Percentiles rank a stretch among this genome's conserved stretches.
phyloP scores from a whole-genome alignment of 2,329 filamentous ascomycete genomes.

The Nemania sp. region DNA sequence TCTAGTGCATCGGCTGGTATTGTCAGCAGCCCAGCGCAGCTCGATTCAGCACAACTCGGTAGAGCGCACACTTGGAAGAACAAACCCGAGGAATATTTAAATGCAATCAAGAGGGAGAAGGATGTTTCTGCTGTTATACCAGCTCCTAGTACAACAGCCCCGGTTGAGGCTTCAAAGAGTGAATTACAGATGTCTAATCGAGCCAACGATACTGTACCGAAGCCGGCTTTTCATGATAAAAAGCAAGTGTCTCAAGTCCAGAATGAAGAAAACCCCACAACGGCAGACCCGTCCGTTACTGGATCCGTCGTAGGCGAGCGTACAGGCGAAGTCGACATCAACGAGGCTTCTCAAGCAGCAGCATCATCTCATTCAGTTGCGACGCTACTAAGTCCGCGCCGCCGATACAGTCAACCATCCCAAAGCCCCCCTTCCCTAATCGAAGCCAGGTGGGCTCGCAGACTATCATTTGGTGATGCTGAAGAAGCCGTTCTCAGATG shows the following conservation, averaged over 20 bases:
- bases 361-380: constrained; percentile 61
- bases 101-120: constrained; percentile 55
- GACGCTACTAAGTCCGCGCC: constrained; percentile 65
- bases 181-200: constrained; percentile 35
- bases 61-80: constrained; percentile 73
- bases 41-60: constrained; percentile 54
- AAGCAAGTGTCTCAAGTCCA: constrained; percentile 42
- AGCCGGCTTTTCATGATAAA: constrained; percentile 40
- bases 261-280: constrained; percentile 45
- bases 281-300: constrained; percentile 65
- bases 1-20: constrained; percentile 53
- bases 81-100: constrained; percentile 70
- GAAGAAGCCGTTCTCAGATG: constrained; percentile 80
- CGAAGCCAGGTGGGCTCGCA: constrained; percentile 75
- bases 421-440: constrained; percentile 55
- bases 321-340: constrained; percentile 69
- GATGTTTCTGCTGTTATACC: constrained; percentile 44
- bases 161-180: constrained; percentile 31
- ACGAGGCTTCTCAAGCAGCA: constrained; percentile 63
- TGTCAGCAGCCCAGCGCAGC: constrained; percentile 51
- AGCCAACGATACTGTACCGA: constrained; percentile 37
- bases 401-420: constrained; percentile 63
- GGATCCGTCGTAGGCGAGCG: constrained; percentile 70
- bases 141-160: constrained; percentile 27
- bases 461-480: constrained; percentile 80